Evolutionary conservation across 129 eudicot genomes (phyloP).

Genomic region (Pseudognaphalium luteoalbum): DNA sequence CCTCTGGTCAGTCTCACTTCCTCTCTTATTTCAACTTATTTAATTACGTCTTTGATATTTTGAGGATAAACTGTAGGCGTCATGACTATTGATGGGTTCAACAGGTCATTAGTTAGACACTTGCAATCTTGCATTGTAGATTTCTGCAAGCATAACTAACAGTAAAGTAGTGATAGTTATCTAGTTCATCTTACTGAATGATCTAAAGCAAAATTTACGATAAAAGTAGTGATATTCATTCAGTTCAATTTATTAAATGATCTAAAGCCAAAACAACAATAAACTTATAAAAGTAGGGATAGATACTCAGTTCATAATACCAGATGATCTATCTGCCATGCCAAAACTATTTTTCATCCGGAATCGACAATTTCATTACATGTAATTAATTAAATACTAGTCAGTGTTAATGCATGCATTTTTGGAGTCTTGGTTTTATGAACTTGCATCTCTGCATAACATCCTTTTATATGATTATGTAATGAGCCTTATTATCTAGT

Average conservation of each 20-base stretch:
- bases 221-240: neutral
- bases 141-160: neutral
- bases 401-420: neutral
- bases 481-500: neutral
- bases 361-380: neutral
- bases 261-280: neutral
- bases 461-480: conserved; percentile 1
- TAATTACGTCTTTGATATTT: neutral
- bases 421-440: neutral
- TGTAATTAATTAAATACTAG: neutral
- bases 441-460: neutral
- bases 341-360: neutral
- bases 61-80: neutral
- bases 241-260: no score
- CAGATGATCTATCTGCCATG: conserved; percentile 7
- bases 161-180: neutral
- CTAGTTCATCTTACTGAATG: no score
- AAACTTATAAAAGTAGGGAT: no score
- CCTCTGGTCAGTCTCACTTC: conserved; percentile 66
- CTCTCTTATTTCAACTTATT: neutral
- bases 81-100: neutral
- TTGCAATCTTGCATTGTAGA: neutral
- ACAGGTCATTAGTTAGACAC: neutral
- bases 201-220: neutral
- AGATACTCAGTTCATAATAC: neutral